A percentile compares a stretch with the other conserved stretches of the same genome.
Conservation (phyloP, 352 stramenopile genomes). For the Phytophthora foliorum region DNA sequence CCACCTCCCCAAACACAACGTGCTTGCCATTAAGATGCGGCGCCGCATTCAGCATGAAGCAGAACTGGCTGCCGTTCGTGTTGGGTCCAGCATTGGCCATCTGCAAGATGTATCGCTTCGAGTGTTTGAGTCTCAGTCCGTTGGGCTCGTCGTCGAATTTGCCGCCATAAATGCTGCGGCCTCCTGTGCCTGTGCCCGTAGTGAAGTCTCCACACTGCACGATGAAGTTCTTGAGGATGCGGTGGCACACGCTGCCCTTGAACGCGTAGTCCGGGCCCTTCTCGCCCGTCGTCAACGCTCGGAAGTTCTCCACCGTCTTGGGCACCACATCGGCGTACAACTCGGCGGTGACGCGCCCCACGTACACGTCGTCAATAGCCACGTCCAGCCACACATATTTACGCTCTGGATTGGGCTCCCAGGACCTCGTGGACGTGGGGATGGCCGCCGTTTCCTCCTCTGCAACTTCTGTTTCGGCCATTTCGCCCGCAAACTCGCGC, state of each 20-base stretch:
- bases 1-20: constrained; percentile 88
- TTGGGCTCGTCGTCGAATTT: constrained; percentile 99
- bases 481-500: constrained; percentile 16
- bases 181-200: constrained; percentile 94
- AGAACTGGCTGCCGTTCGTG: constrained; percentile 99
- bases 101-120: constrained; percentile 86
- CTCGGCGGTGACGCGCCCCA: constrained; percentile 81
- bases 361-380: constrained; percentile 75
- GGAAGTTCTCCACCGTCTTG: constrained; percentile 99
- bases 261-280: constrained; percentile 94
- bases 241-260: constrained; percentile 98
- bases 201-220: constrained; percentile 97
- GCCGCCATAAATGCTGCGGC: constrained; percentile 97
- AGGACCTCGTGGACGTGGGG: constrained; percentile 41
- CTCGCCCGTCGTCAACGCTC: constrained; percentile 96
- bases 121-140: constrained; percentile 79
- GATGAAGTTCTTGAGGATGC: constrained; percentile 99
- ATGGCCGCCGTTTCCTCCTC: constrained; percentile 19
- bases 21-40: constrained; percentile 87
- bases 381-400: constrained; percentile 91
- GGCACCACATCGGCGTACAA: constrained; percentile 96
- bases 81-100: constrained; percentile 99
- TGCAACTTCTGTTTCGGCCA: constrained; percentile 9
- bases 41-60: constrained; percentile 94
- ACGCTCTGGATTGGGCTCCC: constrained; percentile 65